A percentile compares a stretch with the other conserved stretches of the same genome.
These are phyloP conservation scores for Penicillium sp. DNA, from an alignment of 2,329 filamentous ascomycete genomes.

Conservation along the genomic window DNA sequence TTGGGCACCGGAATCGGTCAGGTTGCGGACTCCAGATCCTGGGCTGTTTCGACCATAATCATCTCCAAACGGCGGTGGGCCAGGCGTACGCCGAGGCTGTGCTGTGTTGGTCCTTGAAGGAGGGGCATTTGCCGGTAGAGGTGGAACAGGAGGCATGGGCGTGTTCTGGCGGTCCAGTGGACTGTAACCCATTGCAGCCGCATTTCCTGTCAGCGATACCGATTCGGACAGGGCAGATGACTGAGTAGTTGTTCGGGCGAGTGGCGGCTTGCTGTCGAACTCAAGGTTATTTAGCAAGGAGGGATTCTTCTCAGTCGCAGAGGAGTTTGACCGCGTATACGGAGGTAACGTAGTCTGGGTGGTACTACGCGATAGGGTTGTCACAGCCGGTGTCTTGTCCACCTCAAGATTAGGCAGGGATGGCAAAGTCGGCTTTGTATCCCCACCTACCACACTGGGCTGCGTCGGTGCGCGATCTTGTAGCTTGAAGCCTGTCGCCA, in stretches of 20 bases:
- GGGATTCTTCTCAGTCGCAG: slow-evolving; percentile 25
- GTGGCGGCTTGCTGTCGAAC: slow-evolving; percentile 44
- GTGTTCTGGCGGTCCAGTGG: slow-evolving; percentile 35
- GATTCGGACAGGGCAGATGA: slow-evolving; percentile 54
- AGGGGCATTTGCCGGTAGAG: slow-evolving; percentile 30
- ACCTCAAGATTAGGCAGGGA: slow-evolving; percentile 48
- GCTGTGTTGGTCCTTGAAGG: slow-evolving; percentile 30
- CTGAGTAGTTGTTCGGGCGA: slow-evolving; percentile 49
- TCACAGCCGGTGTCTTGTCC: slow-evolving; percentile 37
- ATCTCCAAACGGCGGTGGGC: slow-evolving; percentile 30
- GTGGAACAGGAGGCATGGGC: slow-evolving; percentile 35
- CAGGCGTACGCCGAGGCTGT: slow-evolving; percentile 29
- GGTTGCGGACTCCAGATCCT: slow-evolving; percentile 22
- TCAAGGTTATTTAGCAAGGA: slow-evolving; percentile 48
- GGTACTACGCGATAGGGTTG: slow-evolving; percentile 47
- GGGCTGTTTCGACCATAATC: slow-evolving; percentile 21
- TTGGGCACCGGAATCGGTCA: slow-evolving; percentile 19
- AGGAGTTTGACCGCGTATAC: slow-evolving; percentile 60
- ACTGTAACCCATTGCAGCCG: slow-evolving; percentile 38
- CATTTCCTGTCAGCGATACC: slow-evolving; percentile 50
- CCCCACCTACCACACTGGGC: slow-evolving; percentile 31
- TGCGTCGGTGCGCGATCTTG: slow-evolving; percentile 56
- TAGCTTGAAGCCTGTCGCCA: slow-evolving; percentile 71
- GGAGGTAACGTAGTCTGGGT: slow-evolving; percentile 63
- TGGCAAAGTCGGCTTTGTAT: slow-evolving; percentile 62